Base-by-base conservation (phyloP, 2,329 filamentous ascomycete genomes). In the Cytospora paraplurivora region DNA sequence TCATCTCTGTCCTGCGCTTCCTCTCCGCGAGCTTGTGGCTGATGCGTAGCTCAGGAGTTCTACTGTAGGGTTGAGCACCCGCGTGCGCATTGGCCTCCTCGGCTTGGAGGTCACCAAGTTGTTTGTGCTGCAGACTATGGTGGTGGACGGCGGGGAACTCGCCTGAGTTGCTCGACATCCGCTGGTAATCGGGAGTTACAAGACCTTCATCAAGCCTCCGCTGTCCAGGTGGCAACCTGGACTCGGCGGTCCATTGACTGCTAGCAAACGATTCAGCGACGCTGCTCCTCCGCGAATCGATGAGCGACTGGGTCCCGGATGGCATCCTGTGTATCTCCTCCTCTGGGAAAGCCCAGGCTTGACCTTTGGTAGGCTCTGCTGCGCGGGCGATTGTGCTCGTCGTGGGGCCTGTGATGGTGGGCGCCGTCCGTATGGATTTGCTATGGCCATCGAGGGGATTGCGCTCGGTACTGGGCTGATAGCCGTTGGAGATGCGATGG, bases 1-100 rank as follows among this genome's bases (percentile, higher is more conserved):
- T 95, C 91, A 95, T 95, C 73, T 95, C 91, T 10, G 91, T 93
- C 66, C 91, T 82, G 47, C 91, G 85, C 78, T 95, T 95, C 44
- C 91, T 83, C 76, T 95, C 91, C 0, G 91, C 91, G 62, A 95
- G 83, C 75, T 95, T 95, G 76, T 95, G 91, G 72, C 90, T 94
- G 56, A 94, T 85, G 27, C 91, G 85, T 47, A 95, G 80, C 74
- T 95, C 91, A 0, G 91, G 91, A 0, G 91, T 95, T 49, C 91
- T 81, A 70, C 90, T 93, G 74, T 95, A 95, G 1, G 91, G 92
- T 67, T 92, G 90, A 32, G 85, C 82, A 12, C 86, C 83, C 1
- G 76, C 78, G 63, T 76, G 77, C 15, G 76, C 78, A 59, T 82
- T 82, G 1, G 76, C 79, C 59, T 87, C 85, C 68, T 88, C 85